phyloP scores from a whole-genome alignment of 202 grass and related monocot species.

The Elaeis oleifera region DNA sequence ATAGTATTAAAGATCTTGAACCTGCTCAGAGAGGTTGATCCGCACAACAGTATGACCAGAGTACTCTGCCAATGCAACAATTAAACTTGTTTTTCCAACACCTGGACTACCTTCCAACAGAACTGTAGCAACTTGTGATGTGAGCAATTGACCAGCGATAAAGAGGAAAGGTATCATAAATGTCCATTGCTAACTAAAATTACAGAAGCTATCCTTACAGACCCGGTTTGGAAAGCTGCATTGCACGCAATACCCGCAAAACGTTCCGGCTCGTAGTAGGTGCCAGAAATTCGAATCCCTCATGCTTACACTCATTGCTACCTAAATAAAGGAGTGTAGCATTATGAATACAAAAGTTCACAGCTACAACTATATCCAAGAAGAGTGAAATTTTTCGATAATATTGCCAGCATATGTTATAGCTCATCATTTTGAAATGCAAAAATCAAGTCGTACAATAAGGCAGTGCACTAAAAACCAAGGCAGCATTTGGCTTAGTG shows the following conservation, averaged over 20 bases:
- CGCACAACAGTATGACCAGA: conserved; percentile 79
- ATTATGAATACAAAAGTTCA: too few species aligned
- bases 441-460: too few species aligned
- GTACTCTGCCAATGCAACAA: conserved; percentile 65
- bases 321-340: conserved; percentile 18
- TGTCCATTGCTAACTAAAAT: neutral
- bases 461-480: too few species aligned
- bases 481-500: too few species aligned
- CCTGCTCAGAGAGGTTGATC: conserved; percentile 92
- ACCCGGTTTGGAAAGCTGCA: conserved; percentile 82
- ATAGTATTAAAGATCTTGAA: conserved; percentile 1
- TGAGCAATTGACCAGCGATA: neutral
- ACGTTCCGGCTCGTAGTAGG: conserved; percentile 86
- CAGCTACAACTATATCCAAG: too few species aligned
- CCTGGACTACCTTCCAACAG: conserved; percentile 94
- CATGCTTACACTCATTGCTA: conserved; percentile 36
- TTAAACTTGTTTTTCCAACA: conserved; percentile 93
- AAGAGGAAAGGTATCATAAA: too few species aligned
- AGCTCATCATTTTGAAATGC: too few species aligned
- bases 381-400: too few species aligned
- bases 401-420: too few species aligned
- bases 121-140: conserved; percentile 28
- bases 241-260: conserved; percentile 71
- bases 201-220: neutral
- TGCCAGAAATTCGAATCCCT: conserved; percentile 57